These are phyloP conservation scores for Anaeramoeba ignava DNA, from an alignment of 78 protist species.

Conservation along the genomic window DNA sequence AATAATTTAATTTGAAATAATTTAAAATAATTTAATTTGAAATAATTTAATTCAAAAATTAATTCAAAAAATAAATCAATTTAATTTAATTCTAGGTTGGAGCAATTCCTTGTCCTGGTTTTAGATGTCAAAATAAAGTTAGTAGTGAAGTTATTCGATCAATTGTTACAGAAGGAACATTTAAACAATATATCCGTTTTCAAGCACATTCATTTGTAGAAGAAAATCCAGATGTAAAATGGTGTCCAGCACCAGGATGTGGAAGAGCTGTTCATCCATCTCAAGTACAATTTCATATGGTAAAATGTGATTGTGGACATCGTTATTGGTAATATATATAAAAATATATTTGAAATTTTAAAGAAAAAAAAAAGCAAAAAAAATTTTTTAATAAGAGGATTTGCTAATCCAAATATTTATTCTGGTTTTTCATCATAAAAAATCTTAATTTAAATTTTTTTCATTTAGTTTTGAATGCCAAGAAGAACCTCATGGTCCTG, in stretches of 20 bases:
- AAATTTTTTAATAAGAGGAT: background rate
- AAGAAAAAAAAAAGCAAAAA: background rate
- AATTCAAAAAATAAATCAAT: too few species aligned
- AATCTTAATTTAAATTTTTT: background rate
- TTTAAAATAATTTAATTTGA: too few species aligned
- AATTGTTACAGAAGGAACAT: background rate
- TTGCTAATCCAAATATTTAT: background rate
- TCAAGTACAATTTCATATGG: background rate
- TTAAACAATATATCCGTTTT: background rate
- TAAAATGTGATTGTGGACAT: conserved; percentile 13
- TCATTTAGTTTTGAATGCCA: conserved; percentile 1
- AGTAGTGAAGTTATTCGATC: background rate
- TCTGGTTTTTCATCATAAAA: background rate
- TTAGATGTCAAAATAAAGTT: background rate
- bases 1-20: too few species aligned
- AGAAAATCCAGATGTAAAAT: conserved; percentile 15
- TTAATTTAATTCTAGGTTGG: too few species aligned
- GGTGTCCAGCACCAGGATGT: conserved; percentile 27
- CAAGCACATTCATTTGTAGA: conserved; percentile 17
- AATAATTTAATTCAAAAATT: too few species aligned
- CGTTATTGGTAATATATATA: background rate
- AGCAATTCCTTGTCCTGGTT: background rate
- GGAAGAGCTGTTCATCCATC: background rate
- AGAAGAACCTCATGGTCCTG: conserved; percentile 11
- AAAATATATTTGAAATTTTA: background rate